A percentile compares a stretch with the other conserved stretches of the same genome.
These are phyloP conservation scores for Pyricularia grisea DNA, from an alignment of 2,329 filamentous ascomycete genomes.

Conservation along the genomic window DNA sequence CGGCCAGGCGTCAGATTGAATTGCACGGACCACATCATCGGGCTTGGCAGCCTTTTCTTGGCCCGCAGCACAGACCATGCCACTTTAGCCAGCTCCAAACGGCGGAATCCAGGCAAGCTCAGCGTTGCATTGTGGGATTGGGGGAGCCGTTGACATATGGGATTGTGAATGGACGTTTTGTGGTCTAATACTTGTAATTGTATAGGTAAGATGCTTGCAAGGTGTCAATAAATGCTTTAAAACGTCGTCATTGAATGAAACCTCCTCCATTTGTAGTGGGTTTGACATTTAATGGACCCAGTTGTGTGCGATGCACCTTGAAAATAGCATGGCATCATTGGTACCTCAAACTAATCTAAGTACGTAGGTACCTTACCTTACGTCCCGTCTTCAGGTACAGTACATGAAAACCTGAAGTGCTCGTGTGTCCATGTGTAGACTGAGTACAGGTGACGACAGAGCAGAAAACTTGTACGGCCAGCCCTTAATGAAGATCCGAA, in stretches of 20 bases:
- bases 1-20: background rate
- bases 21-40: background rate
- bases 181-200: background rate
- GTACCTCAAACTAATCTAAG: too few relatives aligned
- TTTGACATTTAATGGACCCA: background rate
- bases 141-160: background rate
- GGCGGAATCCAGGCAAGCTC: background rate
- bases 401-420: too few relatives aligned
- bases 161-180: background rate
- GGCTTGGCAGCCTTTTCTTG: background rate
- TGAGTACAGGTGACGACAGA: background rate
- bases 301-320: background rate
- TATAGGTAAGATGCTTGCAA: background rate
- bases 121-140: background rate
- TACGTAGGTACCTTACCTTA: background rate
- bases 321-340: too few relatives aligned
- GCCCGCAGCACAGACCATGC: background rate
- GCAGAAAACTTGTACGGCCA: background rate
- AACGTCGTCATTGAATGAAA: too few relatives aligned
- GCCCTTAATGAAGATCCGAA: background rate
- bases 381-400: too few relatives aligned
- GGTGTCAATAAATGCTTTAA: background rate
- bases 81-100: background rate
- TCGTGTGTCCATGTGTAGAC: background rate
- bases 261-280: background rate